phyloP scores from a whole-genome alignment of 306 rosid genomes.

The Pterocarpus macrocarpus region DNA sequence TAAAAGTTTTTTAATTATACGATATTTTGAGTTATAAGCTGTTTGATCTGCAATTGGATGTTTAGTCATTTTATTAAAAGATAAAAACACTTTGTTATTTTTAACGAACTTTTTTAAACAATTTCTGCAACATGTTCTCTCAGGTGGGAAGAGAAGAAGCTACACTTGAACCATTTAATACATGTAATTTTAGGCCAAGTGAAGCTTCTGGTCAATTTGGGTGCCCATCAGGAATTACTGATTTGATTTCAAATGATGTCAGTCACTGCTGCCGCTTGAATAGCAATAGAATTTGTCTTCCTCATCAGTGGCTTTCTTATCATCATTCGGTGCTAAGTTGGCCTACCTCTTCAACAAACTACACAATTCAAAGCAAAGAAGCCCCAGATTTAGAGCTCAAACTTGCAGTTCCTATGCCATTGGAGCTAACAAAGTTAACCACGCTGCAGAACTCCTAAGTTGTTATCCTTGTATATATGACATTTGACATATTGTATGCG shows the following conservation, averaged over 20 bases:
- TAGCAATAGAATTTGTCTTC: neutral
- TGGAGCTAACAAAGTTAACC: conserved; percentile 42
- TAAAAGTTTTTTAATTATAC: too few species aligned
- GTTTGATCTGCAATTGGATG: too few species aligned
- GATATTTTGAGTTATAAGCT: too few species aligned
- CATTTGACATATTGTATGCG: too few species aligned
- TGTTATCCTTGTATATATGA: neutral
- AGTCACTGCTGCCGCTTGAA: conserved; percentile 7
- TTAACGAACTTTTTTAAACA: too few species aligned
- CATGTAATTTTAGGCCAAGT: too few species aligned
- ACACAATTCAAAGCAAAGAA: neutral
- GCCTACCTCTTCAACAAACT: conserved; percentile 34
- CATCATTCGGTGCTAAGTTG: conserved; percentile 32
- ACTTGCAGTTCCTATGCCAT: conserved; percentile 64
- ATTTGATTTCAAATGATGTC: conserved; percentile 22
- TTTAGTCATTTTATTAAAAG: too few species aligned
- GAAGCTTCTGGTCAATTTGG: neutral
- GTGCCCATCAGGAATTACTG: neutral
- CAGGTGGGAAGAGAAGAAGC: too few species aligned
- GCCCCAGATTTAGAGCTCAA: conserved; percentile 76
- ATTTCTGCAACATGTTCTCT: too few species aligned
- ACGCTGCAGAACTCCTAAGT: neutral
- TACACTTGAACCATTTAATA: too few species aligned
- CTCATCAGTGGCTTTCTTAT: conserved; percentile 33
- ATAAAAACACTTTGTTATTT: too few species aligned